These are phyloP conservation scores for Leptographium lundbergii DNA, from an alignment of 2,329 filamentous ascomycete species.

Conservation along the genomic window DNA sequence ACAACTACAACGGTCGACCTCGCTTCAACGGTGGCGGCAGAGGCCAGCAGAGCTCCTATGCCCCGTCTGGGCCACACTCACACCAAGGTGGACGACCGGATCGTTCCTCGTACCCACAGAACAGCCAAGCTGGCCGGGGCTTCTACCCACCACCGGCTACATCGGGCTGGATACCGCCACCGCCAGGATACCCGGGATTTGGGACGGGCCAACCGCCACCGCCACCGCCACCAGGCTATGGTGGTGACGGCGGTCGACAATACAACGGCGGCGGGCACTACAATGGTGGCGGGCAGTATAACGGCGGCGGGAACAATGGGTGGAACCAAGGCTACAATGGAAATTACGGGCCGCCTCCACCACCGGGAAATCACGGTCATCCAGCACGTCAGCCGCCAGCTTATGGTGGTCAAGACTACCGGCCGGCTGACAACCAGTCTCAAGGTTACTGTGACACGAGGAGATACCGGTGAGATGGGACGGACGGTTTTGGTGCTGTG, in stretches of 20 bases:
- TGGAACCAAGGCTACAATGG: conserved; percentile 5
- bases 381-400: conserved; percentile 9
- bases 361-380: conserved; percentile 1
- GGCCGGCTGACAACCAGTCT: conserved; percentile 6
- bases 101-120: conserved; percentile 6
- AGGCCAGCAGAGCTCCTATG: conserved; percentile 40
- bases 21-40: conserved; percentile 2
- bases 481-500: not conserved
- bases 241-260: conserved; percentile 3
- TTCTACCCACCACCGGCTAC: conserved; percentile 12
- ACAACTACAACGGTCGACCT: not conserved
- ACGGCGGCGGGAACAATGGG: not conserved
- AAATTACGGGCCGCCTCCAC: conserved; percentile 5
- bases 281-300: conserved; percentile 1
- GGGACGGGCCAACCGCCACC: conserved; percentile 30
- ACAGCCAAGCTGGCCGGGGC: conserved; percentile 3
- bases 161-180: conserved; percentile 27
- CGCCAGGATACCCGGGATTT: conserved; percentile 31
- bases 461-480: conserved; percentile 8
- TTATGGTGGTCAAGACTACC: conserved; percentile 12
- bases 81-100: conserved; percentile 9
- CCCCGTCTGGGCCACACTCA: conserved; percentile 15
- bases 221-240: conserved; percentile 21
- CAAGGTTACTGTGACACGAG: conserved; percentile 9
- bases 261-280: conserved; percentile 1